Evolutionary conservation across 148 eudicot genomes (phyloP), one percentile per base, ranked within the genome.

Genomic region (Tetragonia tetragonoides): DNA sequence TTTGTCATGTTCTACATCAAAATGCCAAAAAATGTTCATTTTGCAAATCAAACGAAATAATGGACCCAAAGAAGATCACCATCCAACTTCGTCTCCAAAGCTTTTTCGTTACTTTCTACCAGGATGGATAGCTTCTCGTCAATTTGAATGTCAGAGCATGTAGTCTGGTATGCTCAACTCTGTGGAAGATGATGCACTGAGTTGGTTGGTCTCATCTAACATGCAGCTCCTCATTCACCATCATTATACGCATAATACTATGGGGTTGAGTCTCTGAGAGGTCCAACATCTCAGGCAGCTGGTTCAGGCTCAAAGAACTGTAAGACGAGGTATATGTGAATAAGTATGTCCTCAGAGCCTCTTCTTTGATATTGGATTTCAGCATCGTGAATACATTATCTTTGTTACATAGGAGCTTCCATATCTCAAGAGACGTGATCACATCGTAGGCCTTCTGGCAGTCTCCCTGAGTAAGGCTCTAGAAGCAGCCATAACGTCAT

Each of bases 201-300:
- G 90, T 83, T 4, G 91, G 97, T 67, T 91, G 97, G 79, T 89
- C 92, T 92, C 89, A 90, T 61, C 87, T 88, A 0, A 91, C 97
- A n/a, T 87, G 88, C 8, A 91, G 89, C 82, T 91, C 93, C 77
- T 89, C 93, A 1, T 77, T 80, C 66, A 88, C 85, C 89, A 91
- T 91, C 97, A 91, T 89, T 75, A 87, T 91, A 80, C 89, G 89
- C 14, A 90, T 87, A 37, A 86, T 83, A 83, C 90, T 78, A 68
- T 86, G 89, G 6, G 89, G 83, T 62, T 84, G 87, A 6, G 81
- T 57, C 9, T 90, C 92, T 0, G 97, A 80, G 21, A 91, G 88
- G 73, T 90, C 93, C 72, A 91, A 91, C 91, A 91, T 88, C 70
- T 84, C 84, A 0, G 97, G 73, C 2, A 91, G 84, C 72, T 88